Conservation (phyloP, 176 grass and related monocot species). For the Rhipidocladum racemiflorum region DNA sequence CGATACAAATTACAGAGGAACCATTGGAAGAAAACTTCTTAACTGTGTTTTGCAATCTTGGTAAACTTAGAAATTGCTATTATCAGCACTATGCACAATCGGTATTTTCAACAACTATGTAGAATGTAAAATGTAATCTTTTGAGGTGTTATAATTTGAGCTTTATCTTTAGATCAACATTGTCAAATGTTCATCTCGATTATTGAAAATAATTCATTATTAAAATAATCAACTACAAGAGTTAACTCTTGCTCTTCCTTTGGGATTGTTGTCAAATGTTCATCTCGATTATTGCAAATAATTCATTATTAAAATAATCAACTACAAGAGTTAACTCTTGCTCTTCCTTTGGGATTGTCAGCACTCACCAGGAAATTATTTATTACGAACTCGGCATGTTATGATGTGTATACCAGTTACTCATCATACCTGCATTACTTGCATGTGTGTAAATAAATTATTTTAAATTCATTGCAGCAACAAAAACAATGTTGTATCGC, state of each 20-base stretch:
- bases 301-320: neutral
- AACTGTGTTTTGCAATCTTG: neutral
- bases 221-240: neutral
- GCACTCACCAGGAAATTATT: neutral
- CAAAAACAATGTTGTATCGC: neutral
- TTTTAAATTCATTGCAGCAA: neutral
- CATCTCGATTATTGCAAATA: neutral
- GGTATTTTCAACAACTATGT: neutral
- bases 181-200: neutral
- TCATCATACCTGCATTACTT: neutral
- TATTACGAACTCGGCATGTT: neutral
- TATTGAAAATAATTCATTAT: neutral
- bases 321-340: neutral
- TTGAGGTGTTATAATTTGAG: neutral
- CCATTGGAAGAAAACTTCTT: neutral
- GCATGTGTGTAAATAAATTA: neutral
- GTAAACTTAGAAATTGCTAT: neutral
- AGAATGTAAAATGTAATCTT: neutral
- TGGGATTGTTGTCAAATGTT: conserved; percentile 11
- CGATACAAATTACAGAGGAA: neutral
- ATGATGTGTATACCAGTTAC: neutral
- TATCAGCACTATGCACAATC: neutral
- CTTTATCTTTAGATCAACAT: neutral
- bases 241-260: neutral
- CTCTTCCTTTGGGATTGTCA: conserved; percentile 5